These are phyloP conservation scores for Kickxella alabastrina DNA, from an alignment of 192 early-diverging fungal species.

Conservation along the genomic window DNA sequence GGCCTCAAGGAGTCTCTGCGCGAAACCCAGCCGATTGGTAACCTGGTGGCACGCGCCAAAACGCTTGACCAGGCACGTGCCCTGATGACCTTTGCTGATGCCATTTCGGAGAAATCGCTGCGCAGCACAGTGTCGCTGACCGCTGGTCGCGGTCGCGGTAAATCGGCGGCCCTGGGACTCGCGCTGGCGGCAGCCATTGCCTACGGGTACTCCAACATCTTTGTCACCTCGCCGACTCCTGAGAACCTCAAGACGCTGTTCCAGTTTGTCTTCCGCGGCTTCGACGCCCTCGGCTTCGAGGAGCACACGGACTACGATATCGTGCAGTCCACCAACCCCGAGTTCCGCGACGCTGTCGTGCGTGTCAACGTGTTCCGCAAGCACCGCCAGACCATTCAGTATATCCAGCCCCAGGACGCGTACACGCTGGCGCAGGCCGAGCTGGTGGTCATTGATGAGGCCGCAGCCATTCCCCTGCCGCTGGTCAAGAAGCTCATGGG, in stretches of 20 bases:
- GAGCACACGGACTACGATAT: slow-evolving; percentile 99
- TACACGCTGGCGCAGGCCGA: slow-evolving; percentile 93
- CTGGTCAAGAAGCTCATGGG: slow-evolving; percentile 88
- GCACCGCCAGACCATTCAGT: slow-evolving; percentile 97
- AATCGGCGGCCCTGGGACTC: slow-evolving; percentile 93
- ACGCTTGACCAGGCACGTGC: slow-evolving; percentile 97
- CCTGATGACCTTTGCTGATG: slow-evolving; percentile 94
- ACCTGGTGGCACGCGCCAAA: slow-evolving; percentile 70
- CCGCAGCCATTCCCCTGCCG: slow-evolving; percentile 95
- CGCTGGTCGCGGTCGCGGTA: slow-evolving; percentile 94
- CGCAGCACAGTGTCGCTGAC: slow-evolving; percentile 90
- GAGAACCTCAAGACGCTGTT: slow-evolving; percentile 99
- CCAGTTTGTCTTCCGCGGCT: slow-evolving; percentile 96
- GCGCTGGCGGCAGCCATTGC: slow-evolving; percentile 93
- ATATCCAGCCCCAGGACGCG: slow-evolving; percentile 94
- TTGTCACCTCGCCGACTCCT: slow-evolving; percentile 94
- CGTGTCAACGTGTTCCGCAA: slow-evolving; percentile 93
- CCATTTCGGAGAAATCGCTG: slow-evolving; percentile 91
- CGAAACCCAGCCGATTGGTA: slow-evolving; percentile 88
- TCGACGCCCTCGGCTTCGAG: slow-evolving; percentile 96
- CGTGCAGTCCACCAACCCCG: slow-evolving; percentile 95
- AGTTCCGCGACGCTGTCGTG: slow-evolving; percentile 92
- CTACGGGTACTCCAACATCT: slow-evolving; percentile 98
- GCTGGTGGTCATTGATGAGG: slow-evolving; percentile 97
- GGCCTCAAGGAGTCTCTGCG: slow-evolving; percentile 82